These are phyloP conservation scores for Solanum gandarillasii DNA, from an alignment of 257 asterid species.

Conservation along the genomic window DNA sequence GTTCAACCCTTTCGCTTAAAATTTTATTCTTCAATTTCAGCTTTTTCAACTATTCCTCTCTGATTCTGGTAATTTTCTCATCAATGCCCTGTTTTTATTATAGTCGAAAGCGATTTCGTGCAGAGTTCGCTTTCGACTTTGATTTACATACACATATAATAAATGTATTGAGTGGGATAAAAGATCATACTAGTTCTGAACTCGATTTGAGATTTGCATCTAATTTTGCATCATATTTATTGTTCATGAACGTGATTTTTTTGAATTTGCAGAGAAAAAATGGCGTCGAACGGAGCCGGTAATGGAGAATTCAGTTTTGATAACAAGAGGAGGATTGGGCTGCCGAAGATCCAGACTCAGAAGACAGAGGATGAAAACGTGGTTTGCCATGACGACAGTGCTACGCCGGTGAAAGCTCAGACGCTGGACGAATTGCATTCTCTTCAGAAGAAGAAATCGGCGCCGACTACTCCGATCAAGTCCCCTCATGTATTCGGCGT, in stretches of 20 bases:
- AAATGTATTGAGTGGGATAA: neutral
- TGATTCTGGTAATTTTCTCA: neutral
- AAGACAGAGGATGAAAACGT: conserved; percentile 28
- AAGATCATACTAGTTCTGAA: neutral
- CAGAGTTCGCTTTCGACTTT: neutral
- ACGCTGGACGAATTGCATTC: conserved; percentile 80
- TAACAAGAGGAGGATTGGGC: conserved; percentile 31
- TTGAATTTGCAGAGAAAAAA: neutral
- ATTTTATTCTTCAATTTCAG: neutral
- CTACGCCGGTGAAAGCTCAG: conserved; percentile 65
- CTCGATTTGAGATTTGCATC: neutral
- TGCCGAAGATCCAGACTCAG: conserved; percentile 66
- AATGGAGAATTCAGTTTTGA: conserved; percentile 35
- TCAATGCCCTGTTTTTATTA: neutral
- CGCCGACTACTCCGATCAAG: conserved; percentile 63
- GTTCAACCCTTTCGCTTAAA: neutral
- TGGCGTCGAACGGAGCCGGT: conserved; percentile 23
- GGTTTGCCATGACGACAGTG: conserved; percentile 78
- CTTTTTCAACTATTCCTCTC: neutral
- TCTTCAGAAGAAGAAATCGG: conserved; percentile 81
- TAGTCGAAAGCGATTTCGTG: neutral
- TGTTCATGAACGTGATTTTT: neutral
- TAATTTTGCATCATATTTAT: neutral
- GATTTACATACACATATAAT: neutral
- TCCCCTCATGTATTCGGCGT: conserved; percentile 32